Percentiles rank a stretch among this genome's conserved stretches.
These are phyloP conservation scores for Blumeriella jaapii DNA, from an alignment of 2,329 filamentous ascomycete species.

Conservation along the genomic window DNA sequence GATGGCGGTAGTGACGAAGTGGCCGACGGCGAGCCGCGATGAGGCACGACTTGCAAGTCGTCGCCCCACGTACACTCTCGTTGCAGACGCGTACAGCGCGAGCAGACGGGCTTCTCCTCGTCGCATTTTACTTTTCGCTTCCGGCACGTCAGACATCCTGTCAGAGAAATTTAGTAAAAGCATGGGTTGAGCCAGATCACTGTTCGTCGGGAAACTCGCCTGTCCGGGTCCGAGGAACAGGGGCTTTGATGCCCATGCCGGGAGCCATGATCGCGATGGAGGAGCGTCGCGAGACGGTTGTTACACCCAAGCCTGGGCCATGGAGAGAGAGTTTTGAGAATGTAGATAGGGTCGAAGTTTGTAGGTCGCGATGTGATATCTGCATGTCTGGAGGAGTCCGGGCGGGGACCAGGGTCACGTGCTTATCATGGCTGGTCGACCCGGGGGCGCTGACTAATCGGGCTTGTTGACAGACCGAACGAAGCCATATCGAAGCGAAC, in stretches of 20 bases:
- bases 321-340: neutral
- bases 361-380: no score
- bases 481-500: no score
- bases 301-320: no score
- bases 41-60: conserved; percentile 16
- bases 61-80: conserved; percentile 23
- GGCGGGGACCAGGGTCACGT: no score
- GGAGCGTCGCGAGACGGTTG: no score
- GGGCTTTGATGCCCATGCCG: conserved; percentile 24
- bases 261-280: conserved; percentile 21
- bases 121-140: conserved; percentile 64
- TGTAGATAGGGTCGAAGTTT: neutral
- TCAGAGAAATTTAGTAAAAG: neutral
- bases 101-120: conserved; percentile 54
- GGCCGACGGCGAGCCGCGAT: conserved; percentile 5
- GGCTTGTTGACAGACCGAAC: no score
- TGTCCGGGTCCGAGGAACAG: conserved; percentile 23
- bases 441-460: no score
- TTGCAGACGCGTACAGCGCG: conserved; percentile 24
- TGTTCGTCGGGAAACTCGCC: no score
- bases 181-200: no score
- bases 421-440: no score
- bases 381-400: no score
- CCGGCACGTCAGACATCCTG: conserved; percentile 53
- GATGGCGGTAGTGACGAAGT: no score